Evolutionary conservation across 2,329 filamentous ascomycete species (phyloP), one percentile per base, ranked within the genome.

Genomic region (Corynespora cassiicola): DNA sequence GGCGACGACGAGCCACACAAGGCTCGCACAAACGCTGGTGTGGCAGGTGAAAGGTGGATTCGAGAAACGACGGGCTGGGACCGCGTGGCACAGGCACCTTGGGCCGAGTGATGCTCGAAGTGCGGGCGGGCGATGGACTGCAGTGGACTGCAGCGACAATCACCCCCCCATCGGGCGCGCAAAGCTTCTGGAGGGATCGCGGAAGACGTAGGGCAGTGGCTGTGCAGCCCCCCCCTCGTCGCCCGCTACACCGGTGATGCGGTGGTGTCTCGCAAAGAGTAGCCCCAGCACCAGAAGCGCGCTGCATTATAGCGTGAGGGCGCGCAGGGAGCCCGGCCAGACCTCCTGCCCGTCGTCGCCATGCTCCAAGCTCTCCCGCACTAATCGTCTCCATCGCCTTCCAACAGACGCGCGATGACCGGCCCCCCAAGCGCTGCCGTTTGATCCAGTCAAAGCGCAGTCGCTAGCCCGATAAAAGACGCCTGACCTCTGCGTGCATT

Each of bases 101-200:
- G 47, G 52, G 36, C 31, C 31, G 43, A 48, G 43, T 41, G 42
- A 47, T 41, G 52, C 26, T 54, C 36, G 34, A 30, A 31, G 31
- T 39, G 52, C 50, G 56, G 56, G 50, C 52, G 54, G 49, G 49
- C 50, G 51, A 54, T 45, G 50, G 50, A 37, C 23, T n/a, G n/a
- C n/a, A n/a, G n/a, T n/a, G n/a, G n/a, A n/a, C n/a, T 60, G 60
- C 58, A 61, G 56, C 54, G 63, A 58, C 57, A 59, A 66, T 66
- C 62, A 42, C 52, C 39, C 43, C 49, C 57, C 23, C 23, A 58
- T 63, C 43, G 53, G 51, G 59, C 31, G n/a, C 33, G 20, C 22
- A 37, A 39, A 48, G 47, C 52, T 54, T 61, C 57, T 54, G 49
- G 56, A 56, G 42, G 47, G 35, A 40, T 50, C 47, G 52, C 40